Conservation (phyloP, 2,329 filamentous ascomycete genomes). For the Leptographium lundbergii region DNA sequence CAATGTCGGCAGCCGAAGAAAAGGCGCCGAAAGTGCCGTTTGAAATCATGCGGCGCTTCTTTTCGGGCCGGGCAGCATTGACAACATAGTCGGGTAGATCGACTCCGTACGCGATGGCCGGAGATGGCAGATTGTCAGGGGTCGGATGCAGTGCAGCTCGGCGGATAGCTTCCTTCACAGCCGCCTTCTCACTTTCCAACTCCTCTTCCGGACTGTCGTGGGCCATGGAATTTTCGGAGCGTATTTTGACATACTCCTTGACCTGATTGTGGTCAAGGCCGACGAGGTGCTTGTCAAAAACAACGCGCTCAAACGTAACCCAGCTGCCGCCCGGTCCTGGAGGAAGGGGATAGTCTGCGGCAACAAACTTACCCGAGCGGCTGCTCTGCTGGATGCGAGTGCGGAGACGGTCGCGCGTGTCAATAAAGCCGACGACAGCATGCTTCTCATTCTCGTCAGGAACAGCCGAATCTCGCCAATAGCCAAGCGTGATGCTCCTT, state of each 20-base stretch:
- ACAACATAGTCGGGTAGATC: constrained; percentile 32
- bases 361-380: constrained; percentile 33
- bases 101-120: constrained; percentile 37
- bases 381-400: constrained; percentile 42
- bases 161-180: constrained; percentile 33
- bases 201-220: constrained; percentile 27
- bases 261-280: constrained; percentile 42
- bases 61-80: constrained; percentile 18
- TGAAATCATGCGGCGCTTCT: constrained; percentile 32
- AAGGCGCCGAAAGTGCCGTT: not conserved
- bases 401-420: constrained; percentile 45
- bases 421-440: constrained; percentile 49
- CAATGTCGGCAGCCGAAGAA: not conserved
- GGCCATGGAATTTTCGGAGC: constrained; percentile 21
- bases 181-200: constrained; percentile 25
- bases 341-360: constrained; percentile 34
- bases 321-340: constrained; percentile 49
- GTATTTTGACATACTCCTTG: constrained; percentile 50
- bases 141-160: constrained; percentile 30
- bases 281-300: constrained; percentile 44
- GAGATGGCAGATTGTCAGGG: constrained; percentile 27
- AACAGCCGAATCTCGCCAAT: constrained; percentile 47
- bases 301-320: constrained; percentile 49
- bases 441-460: constrained; percentile 38
- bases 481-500: constrained; percentile 40